A percentile compares a stretch with the other conserved stretches of the same genome.
phyloP scores from a whole-genome alignment of 192 early-diverging fungal species.

The Rhizophlyctis rosea region DNA sequence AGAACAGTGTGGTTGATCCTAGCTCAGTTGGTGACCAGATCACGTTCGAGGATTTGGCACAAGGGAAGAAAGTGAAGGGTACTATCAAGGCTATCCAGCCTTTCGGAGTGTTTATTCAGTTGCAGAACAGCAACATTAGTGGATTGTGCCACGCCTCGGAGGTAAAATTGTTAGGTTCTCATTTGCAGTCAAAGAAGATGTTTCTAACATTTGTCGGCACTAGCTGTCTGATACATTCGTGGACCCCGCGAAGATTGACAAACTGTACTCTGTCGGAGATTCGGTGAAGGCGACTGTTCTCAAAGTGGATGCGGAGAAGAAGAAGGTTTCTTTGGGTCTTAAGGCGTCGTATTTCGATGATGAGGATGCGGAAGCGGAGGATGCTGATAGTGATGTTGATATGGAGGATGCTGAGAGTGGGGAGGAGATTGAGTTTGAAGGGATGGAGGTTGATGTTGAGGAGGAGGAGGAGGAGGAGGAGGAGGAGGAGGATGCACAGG shows the following conservation, averaged over 20 bases:
- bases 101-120: conserved; percentile 80
- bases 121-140: conserved; percentile 68
- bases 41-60: conserved; percentile 55
- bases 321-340: conserved; percentile 71
- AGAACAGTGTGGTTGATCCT: conserved; percentile 50
- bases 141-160: conserved; percentile 85
- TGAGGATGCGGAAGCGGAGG: conserved; percentile 42
- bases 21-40: conserved; percentile 40
- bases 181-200: background rate
- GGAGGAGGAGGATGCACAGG: conserved; percentile 25
- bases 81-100: conserved; percentile 68
- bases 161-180: conserved; percentile 28
- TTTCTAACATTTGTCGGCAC: background rate
- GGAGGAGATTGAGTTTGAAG: conserved; percentile 17
- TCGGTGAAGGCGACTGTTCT: conserved; percentile 77
- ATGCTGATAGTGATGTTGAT: conserved; percentile 24
- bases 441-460: conserved; percentile 42
- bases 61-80: conserved; percentile 77
- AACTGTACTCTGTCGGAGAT: conserved; percentile 80
- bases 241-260: conserved; percentile 56
- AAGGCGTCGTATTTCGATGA: conserved; percentile 84
- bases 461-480: conserved; percentile 41
- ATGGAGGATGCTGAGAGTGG: conserved; percentile 44
- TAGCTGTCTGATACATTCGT: conserved; percentile 75
- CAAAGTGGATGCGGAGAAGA: conserved; percentile 66